These are phyloP conservation scores for Neotropicomus parvogracilis DNA, from an alignment of 1,284 basidiomycete species.

Conservation along the genomic window DNA sequence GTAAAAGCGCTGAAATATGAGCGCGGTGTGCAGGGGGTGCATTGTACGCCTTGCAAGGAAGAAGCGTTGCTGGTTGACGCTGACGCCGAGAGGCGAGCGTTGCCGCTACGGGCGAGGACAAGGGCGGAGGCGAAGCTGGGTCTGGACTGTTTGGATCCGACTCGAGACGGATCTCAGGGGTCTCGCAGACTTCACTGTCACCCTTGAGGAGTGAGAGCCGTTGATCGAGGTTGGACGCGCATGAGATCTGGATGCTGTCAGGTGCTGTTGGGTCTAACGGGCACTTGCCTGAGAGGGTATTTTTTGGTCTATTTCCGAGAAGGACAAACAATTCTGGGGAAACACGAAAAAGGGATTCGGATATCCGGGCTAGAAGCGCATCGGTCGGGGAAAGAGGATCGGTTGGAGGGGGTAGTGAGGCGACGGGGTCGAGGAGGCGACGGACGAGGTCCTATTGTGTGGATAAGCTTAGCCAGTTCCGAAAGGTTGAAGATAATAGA, in stretches of 20 bases:
- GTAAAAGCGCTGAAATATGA: constrained; percentile 64
- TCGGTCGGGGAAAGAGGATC: constrained; percentile 45
- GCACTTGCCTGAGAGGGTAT: constrained; percentile 34
- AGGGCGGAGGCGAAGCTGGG: constrained; percentile 20
- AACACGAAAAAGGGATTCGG: constrained; percentile 56
- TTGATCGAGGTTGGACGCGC: constrained; percentile 49
- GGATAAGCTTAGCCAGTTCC: constrained; percentile 7
- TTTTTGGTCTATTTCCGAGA: constrained; percentile 52
- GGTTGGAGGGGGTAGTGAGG: constrained; percentile 45
- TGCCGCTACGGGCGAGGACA: neutral
- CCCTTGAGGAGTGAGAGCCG: constrained; percentile 49
- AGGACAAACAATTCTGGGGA: constrained; percentile 49
- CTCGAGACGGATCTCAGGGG: constrained; percentile 58
- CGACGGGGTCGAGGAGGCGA: constrained; percentile 56
- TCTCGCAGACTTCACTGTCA: constrained; percentile 24
- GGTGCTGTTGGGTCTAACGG: constrained; percentile 51
- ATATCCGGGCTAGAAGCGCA: constrained; percentile 46
- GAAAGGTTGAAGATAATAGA: neutral
- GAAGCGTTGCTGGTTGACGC: constrained; percentile 44
- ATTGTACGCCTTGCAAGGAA: constrained; percentile 46
- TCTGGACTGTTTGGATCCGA: constrained; percentile 27
- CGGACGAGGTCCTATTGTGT: constrained; percentile 58
- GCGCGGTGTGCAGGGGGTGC: constrained; percentile 50
- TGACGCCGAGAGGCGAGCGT: constrained; percentile 28
- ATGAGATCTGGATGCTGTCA: constrained; percentile 47